Conservation (phyloP, 1,284 basidiomycete species). For the Fomitopsis palustris region DNA sequence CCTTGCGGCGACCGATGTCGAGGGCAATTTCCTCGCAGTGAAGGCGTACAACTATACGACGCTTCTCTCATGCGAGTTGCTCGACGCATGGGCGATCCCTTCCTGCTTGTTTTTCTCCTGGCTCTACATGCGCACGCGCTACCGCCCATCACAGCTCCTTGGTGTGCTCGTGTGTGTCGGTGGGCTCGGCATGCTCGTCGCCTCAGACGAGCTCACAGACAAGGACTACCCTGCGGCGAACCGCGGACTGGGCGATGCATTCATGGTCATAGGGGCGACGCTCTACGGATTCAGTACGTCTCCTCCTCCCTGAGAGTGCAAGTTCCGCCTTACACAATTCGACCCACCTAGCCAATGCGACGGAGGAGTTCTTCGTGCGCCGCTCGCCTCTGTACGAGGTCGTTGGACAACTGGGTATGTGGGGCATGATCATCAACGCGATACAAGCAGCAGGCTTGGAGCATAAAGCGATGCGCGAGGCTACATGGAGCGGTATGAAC, state of each 20-base stretch:
- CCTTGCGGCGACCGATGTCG: slow-evolving; percentile 76
- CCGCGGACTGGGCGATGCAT: slow-evolving; percentile 77
- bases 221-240: slow-evolving; percentile 65
- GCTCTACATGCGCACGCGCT: slow-evolving; percentile 76
- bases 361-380: slow-evolving; percentile 84
- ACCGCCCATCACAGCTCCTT: slow-evolving; percentile 79
- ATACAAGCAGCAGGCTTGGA: slow-evolving; percentile 76
- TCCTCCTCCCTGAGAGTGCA: not conserved
- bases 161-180: slow-evolving; percentile 72
- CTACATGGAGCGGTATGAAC: slow-evolving; percentile 68
- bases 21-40: slow-evolving; percentile 82
- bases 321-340: not conserved
- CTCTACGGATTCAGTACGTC: slow-evolving; percentile 79
- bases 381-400: slow-evolving; percentile 81
- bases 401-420: slow-evolving; percentile 82
- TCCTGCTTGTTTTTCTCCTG: slow-evolving; percentile 80
- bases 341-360: slow-evolving; percentile 65
- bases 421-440: slow-evolving; percentile 75
- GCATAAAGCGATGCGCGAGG: slow-evolving; percentile 58
- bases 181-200: slow-evolving; percentile 76
- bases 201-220: slow-evolving; percentile 65
- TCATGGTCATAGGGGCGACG: slow-evolving; percentile 83
- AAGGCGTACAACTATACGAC: slow-evolving; percentile 87
- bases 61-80: slow-evolving; percentile 81
- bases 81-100: slow-evolving; percentile 88